Evolutionary conservation across 164 flowering plant species (phyloP).

Genomic region (Echeveria elegans): DNA sequence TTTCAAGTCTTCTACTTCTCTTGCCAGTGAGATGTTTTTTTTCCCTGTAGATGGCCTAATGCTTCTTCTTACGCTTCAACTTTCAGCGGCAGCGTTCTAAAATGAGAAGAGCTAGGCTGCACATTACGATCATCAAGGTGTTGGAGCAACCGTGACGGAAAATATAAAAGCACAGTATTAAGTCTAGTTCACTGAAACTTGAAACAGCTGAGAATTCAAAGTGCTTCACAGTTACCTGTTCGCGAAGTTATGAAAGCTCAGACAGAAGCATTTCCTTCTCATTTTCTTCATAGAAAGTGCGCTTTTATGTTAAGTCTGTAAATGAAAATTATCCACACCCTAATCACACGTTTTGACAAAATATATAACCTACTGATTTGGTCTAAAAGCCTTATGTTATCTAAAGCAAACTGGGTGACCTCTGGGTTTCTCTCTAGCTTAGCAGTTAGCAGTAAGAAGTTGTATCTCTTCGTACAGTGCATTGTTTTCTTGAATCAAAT

Average conservation of each 20-base stretch:
- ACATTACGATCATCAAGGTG: constrained; percentile 35
- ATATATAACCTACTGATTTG: constrained; percentile 71
- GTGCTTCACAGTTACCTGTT: constrained; percentile 44
- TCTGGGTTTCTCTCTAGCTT: constrained; percentile 86
- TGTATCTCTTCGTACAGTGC: constrained; percentile 65
- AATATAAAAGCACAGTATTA: not conserved
- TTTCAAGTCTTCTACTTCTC: constrained; percentile 50
- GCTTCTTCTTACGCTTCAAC: constrained; percentile 68
- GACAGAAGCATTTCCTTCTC: constrained; percentile 70
- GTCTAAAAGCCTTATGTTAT: constrained; percentile 88
- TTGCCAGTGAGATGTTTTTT: constrained; percentile 36
- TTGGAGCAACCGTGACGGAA: constrained; percentile 43
- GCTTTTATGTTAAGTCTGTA: not conserved
- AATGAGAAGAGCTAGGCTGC: constrained; percentile 21
- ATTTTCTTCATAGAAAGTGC: constrained; percentile 91
- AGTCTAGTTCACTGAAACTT: not conserved
- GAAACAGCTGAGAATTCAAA: not conserved
- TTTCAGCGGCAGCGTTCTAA: constrained; percentile 14
- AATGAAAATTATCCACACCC: constrained; percentile 4
- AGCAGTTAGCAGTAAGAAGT: constrained; percentile 52
- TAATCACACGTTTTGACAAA: constrained; percentile 6
- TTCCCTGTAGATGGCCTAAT: constrained; percentile 45
- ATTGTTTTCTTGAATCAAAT: constrained; percentile 60
- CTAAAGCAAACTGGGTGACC: constrained; percentile 90
- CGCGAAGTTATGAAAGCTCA: constrained; percentile 67